These are phyloP conservation scores for Exsudoporus floridanus DNA, from an alignment of 1,284 basidiomycete genomes.

Conservation along the genomic window DNA sequence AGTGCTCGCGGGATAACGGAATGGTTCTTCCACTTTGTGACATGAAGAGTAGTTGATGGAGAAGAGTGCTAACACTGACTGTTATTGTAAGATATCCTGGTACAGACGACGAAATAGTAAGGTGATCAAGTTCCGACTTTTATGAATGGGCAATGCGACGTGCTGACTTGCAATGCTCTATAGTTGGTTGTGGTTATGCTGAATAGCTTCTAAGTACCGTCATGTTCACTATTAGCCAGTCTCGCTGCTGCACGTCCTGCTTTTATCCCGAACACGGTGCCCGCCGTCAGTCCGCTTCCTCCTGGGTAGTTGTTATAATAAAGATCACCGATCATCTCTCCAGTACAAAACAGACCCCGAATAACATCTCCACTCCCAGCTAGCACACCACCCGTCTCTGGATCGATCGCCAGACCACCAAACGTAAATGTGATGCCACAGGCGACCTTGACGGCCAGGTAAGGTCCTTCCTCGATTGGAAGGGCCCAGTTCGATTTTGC, in stretches of 20 bases:
- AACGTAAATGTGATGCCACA: conserved; percentile 74
- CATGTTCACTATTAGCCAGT: not conserved
- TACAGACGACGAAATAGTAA: not conserved
- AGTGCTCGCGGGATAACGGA: conserved; percentile 19
- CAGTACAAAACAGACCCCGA: conserved; percentile 58
- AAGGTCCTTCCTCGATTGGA: conserved; percentile 49
- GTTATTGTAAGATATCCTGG: conserved; percentile 3
- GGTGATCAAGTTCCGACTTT: not conserved
- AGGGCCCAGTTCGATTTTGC: conserved; percentile 64
- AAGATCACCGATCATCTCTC: conserved; percentile 65
- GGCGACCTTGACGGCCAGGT: conserved; percentile 63
- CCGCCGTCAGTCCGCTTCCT: conserved; percentile 65
- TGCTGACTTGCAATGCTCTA: not conserved
- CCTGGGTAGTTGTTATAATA: conserved; percentile 67
- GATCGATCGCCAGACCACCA: conserved; percentile 61
- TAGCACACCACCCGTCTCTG: conserved; percentile 51
- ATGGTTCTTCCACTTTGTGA: conserved; percentile 19
- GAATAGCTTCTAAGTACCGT: not conserved
- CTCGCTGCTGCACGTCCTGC: conserved; percentile 51
- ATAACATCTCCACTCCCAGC: conserved; percentile 44
- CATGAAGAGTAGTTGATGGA: not conserved
- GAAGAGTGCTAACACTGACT: not conserved
- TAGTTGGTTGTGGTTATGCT: not conserved
- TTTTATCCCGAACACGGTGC: conserved; percentile 64
- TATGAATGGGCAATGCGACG: not conserved